A percentile compares a stretch with the other conserved stretches of the same genome.
phyloP scores from a whole-genome alignment of 2,329 filamentous ascomycete genomes.

The Xylaria sp. region DNA sequence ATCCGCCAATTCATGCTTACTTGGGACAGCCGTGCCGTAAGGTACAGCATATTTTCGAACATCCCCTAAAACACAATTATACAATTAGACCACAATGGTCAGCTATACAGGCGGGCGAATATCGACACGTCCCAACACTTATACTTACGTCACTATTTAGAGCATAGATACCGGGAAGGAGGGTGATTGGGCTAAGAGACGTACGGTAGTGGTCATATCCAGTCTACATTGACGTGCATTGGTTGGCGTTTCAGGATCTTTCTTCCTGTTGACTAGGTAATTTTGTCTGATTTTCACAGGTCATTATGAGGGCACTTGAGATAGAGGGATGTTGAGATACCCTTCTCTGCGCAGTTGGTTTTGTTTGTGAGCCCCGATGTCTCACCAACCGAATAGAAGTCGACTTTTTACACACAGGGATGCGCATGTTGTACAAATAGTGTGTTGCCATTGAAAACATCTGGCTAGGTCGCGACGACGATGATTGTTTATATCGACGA shows the following conservation, averaged over 20 bases:
- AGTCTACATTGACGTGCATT: constrained; percentile 39
- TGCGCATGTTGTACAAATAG: constrained; percentile 25
- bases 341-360: constrained; percentile 29
- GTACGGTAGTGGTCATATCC: constrained; percentile 28
- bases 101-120: constrained; percentile 5
- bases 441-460: constrained; percentile 3
- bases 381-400: constrained; percentile 12
- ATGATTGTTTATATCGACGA: not conserved
- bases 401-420: constrained; percentile 22
- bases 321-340: constrained; percentile 35
- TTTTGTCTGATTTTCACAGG: constrained; percentile 32
- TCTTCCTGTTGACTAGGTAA: constrained; percentile 26
- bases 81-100: constrained; percentile 19
- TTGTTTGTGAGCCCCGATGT: constrained; percentile 17
- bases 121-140: constrained; percentile 23
- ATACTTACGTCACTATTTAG: constrained; percentile 31
- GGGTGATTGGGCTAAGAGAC: constrained; percentile 19
- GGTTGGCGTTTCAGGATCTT: constrained; percentile 40
- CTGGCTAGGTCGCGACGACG: constrained; percentile 6
- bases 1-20: not conserved
- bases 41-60: constrained; percentile 5
- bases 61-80: constrained; percentile 16
- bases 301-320: constrained; percentile 21
- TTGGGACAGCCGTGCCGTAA: not conserved
- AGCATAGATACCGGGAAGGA: constrained; percentile 31